Conservation (phyloP, 2,329 filamentous ascomycete species). For the Aureobasidium mangrovei region DNA sequence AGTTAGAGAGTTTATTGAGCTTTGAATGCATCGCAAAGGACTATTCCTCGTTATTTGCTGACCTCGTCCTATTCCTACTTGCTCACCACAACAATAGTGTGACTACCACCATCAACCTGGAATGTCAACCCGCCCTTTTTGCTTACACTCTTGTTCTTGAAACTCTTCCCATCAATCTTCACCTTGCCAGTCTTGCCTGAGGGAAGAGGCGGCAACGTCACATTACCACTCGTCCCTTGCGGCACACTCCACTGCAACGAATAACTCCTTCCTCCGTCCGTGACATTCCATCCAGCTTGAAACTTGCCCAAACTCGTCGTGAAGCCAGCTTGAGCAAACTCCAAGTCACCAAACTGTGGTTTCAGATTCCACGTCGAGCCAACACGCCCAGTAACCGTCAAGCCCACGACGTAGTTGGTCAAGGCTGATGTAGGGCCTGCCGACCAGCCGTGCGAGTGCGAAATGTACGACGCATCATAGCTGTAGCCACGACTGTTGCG, state of each 20-base stretch:
- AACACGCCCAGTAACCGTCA: slow-evolving; percentile 32
- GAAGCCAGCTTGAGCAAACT: slow-evolving; percentile 38
- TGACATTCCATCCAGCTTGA: slow-evolving; percentile 27
- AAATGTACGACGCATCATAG: slow-evolving; percentile 23
- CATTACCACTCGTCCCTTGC: slow-evolving; percentile 24
- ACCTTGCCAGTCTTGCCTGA: slow-evolving; percentile 6
- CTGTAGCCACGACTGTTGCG: slow-evolving; percentile 21
- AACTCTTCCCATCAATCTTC: not conserved
- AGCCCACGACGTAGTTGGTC: slow-evolving; percentile 36
- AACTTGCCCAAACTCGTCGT: slow-evolving; percentile 38
- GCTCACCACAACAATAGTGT: not conserved
- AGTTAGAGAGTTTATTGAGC: no score
- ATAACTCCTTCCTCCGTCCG: slow-evolving; percentile 15
- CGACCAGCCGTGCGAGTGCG: slow-evolving; percentile 26
- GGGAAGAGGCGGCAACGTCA: slow-evolving; percentile 22
- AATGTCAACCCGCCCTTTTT: not conserved
- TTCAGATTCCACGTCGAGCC: slow-evolving; percentile 37
- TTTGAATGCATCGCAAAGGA: no score
- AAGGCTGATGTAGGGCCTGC: slow-evolving; percentile 34
- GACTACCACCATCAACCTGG: not conserved
- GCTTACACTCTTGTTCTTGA: slow-evolving; percentile 4
- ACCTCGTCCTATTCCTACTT: not conserved
- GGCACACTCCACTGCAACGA: slow-evolving; percentile 24
- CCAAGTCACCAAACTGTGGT: slow-evolving; percentile 38
- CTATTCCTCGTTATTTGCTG: no score